A percentile compares a stretch with the other conserved stretches of the same genome.
These are phyloP conservation scores for Penicillium sp. DNA, from an alignment of 2,329 filamentous ascomycete genomes.

Conservation along the genomic window DNA sequence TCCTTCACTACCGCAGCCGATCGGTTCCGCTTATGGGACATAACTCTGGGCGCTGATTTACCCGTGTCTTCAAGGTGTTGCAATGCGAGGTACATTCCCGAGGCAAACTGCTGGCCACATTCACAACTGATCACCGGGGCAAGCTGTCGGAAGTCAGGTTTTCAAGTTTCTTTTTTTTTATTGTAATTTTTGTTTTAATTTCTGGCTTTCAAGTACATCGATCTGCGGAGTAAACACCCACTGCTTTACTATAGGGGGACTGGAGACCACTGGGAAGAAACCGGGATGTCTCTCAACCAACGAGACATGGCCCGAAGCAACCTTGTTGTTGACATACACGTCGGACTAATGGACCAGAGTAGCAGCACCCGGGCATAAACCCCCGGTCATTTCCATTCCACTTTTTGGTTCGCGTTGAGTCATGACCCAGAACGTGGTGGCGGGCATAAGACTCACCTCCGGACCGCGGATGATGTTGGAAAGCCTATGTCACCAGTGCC, in stretches of 20 bases:
- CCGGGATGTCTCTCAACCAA: background rate
- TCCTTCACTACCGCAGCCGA: constrained; percentile 6
- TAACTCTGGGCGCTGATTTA: background rate
- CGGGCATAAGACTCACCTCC: background rate
- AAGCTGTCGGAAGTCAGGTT: background rate
- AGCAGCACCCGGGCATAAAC: background rate
- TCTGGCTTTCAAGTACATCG: background rate
- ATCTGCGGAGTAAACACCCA: background rate
- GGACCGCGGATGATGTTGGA: background rate
- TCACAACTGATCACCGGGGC: constrained; percentile 9
- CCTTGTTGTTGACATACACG: background rate
- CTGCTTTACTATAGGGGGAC: background rate
- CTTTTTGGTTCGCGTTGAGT: background rate
- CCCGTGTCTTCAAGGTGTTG: background rate
- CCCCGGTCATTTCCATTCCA: background rate
- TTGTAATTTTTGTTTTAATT: background rate
- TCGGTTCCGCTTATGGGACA: constrained; percentile 10
- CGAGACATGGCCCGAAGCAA: background rate
- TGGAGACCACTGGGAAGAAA: background rate
- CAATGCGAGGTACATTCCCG: constrained; percentile 21
- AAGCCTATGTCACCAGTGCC: constrained; percentile 4
- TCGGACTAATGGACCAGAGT: background rate
- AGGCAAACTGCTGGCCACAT: constrained; percentile 14
- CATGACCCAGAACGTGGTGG: background rate
- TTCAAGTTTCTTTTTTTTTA: background rate